These are phyloP conservation scores for Keithomyces neogunnii DNA, from an alignment of 2,329 filamentous ascomycete species.

Conservation along the genomic window DNA sequence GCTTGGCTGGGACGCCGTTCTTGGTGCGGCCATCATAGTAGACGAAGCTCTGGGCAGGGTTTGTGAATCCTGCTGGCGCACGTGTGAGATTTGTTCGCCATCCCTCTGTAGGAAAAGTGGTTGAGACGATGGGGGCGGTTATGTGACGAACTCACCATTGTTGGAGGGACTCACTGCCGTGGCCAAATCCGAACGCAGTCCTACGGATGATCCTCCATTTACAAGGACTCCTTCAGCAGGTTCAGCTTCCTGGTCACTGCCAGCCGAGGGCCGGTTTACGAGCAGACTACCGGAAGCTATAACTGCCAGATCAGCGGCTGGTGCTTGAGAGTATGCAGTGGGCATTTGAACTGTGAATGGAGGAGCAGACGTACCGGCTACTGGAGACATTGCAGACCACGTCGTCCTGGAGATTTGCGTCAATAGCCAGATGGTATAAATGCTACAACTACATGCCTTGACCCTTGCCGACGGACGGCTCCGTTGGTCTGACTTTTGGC, in stretches of 20 bases:
- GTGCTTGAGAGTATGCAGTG: neutral
- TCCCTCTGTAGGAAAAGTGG: neutral
- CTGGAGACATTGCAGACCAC: neutral
- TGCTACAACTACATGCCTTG: neutral
- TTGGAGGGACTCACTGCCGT: neutral
- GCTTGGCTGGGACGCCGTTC: slow-evolving; percentile 53
- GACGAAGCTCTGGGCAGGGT: neutral
- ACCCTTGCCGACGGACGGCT: neutral
- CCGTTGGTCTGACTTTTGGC: neutral
- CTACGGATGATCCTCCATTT: neutral
- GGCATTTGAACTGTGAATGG: neutral
- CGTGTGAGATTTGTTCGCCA: neutral
- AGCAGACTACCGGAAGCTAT: neutral
- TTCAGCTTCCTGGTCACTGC: neutral
- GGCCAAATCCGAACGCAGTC: neutral
- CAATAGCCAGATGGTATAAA: neutral
- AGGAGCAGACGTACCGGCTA: neutral
- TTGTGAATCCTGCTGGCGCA: neutral
- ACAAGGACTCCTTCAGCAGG: neutral
- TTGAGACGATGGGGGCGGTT: neutral
- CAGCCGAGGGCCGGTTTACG: neutral
- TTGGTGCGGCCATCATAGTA: slow-evolving; percentile 26
- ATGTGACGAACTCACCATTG: neutral
- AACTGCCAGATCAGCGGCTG: neutral
- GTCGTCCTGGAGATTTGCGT: neutral